Conservation (phyloP, 2,329 filamentous ascomycete genomes). For the Grosmannia huntii region DNA sequence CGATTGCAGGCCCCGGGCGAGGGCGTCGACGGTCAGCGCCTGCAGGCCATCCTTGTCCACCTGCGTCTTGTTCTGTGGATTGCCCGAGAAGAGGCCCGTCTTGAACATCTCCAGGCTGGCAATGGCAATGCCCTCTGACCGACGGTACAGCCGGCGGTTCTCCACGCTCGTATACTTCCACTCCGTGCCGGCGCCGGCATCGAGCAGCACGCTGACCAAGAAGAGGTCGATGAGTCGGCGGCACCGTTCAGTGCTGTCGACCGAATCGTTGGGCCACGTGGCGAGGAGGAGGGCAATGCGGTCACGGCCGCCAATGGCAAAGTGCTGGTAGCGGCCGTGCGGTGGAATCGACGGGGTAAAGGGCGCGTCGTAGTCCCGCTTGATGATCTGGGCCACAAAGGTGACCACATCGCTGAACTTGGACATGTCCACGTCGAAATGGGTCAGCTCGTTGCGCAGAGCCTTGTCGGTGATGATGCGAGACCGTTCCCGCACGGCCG, state of each 20-base stretch:
- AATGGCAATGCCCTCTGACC: conserved; percentile 79
- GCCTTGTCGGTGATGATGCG: conserved; percentile 65
- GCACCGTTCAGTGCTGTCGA: conserved; percentile 62
- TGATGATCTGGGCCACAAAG: conserved; percentile 89
- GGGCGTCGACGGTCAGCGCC: conserved; percentile 56
- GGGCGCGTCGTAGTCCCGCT: conserved; percentile 45
- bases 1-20: conserved; percentile 78
- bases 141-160: conserved; percentile 66
- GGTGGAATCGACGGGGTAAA: conserved; percentile 54
- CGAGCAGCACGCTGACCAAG: conserved; percentile 66
- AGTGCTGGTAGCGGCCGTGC: conserved; percentile 79
- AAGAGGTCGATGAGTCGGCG: conserved; percentile 68
- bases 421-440: conserved; percentile 78
- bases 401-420: conserved; percentile 75
- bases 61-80: conserved; percentile 68
- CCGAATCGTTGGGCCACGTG: conserved; percentile 48
- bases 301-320: conserved; percentile 66
- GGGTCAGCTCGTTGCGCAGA: conserved; percentile 60
- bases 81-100: conserved; percentile 74
- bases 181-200: conserved; percentile 76
- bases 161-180: conserved; percentile 93
- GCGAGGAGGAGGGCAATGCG: conserved; percentile 58
- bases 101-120: conserved; percentile 86
- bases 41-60: conserved; percentile 76
- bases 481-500: conserved; percentile 72